Base-by-base conservation (phyloP, 2,329 filamentous ascomycete species). In the Aspergillus novoparasiticus region DNA sequence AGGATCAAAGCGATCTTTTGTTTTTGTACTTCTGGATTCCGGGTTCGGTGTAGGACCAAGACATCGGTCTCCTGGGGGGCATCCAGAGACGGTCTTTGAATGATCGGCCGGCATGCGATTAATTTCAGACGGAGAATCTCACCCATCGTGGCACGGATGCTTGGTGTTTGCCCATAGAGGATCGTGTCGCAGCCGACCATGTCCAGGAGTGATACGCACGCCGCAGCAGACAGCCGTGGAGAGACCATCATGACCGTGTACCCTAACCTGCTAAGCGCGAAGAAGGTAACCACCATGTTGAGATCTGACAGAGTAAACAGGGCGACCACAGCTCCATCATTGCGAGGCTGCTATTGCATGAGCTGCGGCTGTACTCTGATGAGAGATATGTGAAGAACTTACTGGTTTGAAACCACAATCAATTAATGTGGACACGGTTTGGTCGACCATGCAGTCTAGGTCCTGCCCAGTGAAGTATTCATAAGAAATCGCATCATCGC, bases 211-310 rank as follows among this genome's bases (percentile, higher is more conserved):
- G 77, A 76, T 5, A 80, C 71, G 58, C 77, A 81, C 26, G 80
- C 80, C 1, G 74, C 68, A 1, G 77, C 69, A 12, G 79, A 78
- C 6, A 83, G 71, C 26, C 81, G 78, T 36, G 78, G 78, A 4
- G 80, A 83, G 30, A 83, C 69, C 60, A 78, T 78, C 71, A 83
- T 75, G 8, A 78, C 73, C 14, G 76, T 79, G 60, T 80, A 82
- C 30, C 81, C 81, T 6, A 82, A 66, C n/a, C 80, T 74, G 60
- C 77, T 79, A 10, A 83, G 70, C 11, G 80, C 81, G 57, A 83
- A 81, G 54, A 82, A 76, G 8, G 77, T 76, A 59, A 81, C 65
- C 9, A 81, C 73, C 71, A 79, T 82, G 16, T 76, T 75, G 5
- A 82, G 67, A 57, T 82, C 77, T 0, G 81, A 82, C 12, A 72